Percentiles rank a stretch among this genome's conserved stretches.
Conservation (phyloP, 1,284 basidiomycete genomes). For the Lentinula novae-zelandiae region DNA sequence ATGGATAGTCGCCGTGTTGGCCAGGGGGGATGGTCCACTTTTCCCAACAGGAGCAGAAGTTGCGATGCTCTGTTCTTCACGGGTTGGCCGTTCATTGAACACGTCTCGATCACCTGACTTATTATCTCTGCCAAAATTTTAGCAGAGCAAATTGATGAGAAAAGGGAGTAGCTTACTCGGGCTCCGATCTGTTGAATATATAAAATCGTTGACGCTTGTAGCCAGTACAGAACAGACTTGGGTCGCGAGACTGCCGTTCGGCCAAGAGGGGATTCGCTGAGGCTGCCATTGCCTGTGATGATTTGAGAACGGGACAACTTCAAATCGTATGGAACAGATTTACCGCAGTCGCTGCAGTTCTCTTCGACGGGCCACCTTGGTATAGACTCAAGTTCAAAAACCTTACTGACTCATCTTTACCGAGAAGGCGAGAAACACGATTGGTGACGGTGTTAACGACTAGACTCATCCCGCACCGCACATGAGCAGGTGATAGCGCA, state of each 20-base stretch:
- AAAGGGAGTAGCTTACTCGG: constrained; percentile 60
- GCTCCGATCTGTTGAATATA: constrained; percentile 90
- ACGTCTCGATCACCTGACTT: constrained; percentile 92
- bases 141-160: background rate
- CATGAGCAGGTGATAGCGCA: background rate
- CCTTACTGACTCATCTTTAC: constrained; percentile 92
- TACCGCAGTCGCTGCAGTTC: constrained; percentile 78
- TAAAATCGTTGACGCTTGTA: constrained; percentile 96
- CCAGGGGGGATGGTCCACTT: constrained; percentile 61
- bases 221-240: constrained; percentile 90
- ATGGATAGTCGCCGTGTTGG: constrained; percentile 85
- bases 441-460: constrained; percentile 95
- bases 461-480: constrained; percentile 29
- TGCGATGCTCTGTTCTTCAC: constrained; percentile 93
- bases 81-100: constrained; percentile 97
- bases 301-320: constrained; percentile 1
- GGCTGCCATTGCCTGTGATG: constrained; percentile 81
- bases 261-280: constrained; percentile 94
- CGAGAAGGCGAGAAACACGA: constrained; percentile 84
- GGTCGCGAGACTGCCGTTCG: constrained; percentile 80
- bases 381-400: constrained; percentile 90
- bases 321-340: constrained; percentile 20
- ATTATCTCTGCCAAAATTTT: constrained; percentile 58
- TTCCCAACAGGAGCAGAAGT: constrained; percentile 53
- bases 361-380: constrained; percentile 91